Evolutionary conservation across 768 basidiomycete species (phyloP).

Genomic region (Termitomyces heimii): DNA sequence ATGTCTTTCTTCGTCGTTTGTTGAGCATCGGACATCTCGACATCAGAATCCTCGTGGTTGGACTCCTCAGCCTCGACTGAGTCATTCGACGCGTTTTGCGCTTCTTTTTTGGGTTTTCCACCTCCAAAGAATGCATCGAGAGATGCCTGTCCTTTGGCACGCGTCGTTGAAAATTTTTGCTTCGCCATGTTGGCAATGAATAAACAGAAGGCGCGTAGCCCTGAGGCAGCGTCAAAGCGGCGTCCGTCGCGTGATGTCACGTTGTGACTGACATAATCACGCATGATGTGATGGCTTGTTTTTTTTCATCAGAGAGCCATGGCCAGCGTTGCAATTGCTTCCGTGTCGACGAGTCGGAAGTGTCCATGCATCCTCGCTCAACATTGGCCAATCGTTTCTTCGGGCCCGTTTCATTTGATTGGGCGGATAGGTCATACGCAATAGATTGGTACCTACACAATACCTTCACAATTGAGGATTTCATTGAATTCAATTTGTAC

Average conservation of each 20-base stretch:
- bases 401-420: constrained; percentile 31
- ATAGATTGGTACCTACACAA: constrained; percentile 42
- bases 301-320: no score
- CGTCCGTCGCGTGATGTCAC: constrained; percentile 21
- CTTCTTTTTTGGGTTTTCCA: constrained; percentile 26
- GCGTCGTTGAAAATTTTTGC: constrained; percentile 30
- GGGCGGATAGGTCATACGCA: constrained; percentile 41
- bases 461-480: background rate
- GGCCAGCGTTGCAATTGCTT: background rate
- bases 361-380: constrained; percentile 2
- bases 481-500: background rate
- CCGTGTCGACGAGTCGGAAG: background rate
- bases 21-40: constrained; percentile 26
- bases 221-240: background rate
- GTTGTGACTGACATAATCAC: background rate
- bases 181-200: constrained; percentile 38
- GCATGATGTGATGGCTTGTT: background rate
- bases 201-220: constrained; percentile 10
- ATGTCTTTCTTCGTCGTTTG: constrained; percentile 23
- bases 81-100: constrained; percentile 26
- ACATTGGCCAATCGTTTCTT: constrained; percentile 22
- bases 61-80: constrained; percentile 23
- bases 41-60: constrained; percentile 25
- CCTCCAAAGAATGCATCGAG: constrained; percentile 51
- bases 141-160: constrained; percentile 42